phyloP scores from a whole-genome alignment of 441 rosid species.

The Aquilaria agallochum region DNA sequence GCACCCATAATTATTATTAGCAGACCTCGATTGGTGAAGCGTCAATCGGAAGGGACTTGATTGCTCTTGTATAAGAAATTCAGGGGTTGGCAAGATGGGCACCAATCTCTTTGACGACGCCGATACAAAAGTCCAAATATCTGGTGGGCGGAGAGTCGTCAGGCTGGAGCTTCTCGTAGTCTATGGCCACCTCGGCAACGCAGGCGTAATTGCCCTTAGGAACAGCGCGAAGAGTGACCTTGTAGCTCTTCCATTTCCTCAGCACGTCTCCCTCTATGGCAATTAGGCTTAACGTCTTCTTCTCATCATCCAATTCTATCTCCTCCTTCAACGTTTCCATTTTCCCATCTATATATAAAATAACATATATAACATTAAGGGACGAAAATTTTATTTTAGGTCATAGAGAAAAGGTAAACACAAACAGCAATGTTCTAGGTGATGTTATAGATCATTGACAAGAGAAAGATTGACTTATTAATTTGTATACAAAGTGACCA shows the following conservation, averaged over 20 bases:
- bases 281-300: conserved; percentile 2
- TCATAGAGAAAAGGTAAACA: too few species aligned
- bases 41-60: too few species aligned
- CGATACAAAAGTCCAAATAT: conserved; percentile 6
- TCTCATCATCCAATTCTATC: conserved; percentile 15
- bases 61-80: too few species aligned
- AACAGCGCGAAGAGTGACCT: not conserved
- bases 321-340: conserved; percentile 8
- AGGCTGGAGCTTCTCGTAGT: conserved; percentile 13
- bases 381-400: too few species aligned
- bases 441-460: too few species aligned
- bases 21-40: too few species aligned
- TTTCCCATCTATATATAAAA: not conserved
- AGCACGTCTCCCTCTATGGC: conserved; percentile 19
- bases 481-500: too few species aligned
- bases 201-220: not conserved
- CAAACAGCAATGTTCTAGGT: too few species aligned
- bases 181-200: conserved; percentile 4
- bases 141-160: conserved; percentile 6
- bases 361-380: too few species aligned
- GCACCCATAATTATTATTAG: too few species aligned
- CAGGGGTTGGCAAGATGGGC: conserved; percentile 1
- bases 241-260: conserved; percentile 20
- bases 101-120: conserved; percentile 16
- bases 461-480: too few species aligned